Evolutionary conservation across 2,329 filamentous ascomycete species (phyloP), one percentile per base, ranked within the genome.

Genomic region (Seiridium unicorne): DNA sequence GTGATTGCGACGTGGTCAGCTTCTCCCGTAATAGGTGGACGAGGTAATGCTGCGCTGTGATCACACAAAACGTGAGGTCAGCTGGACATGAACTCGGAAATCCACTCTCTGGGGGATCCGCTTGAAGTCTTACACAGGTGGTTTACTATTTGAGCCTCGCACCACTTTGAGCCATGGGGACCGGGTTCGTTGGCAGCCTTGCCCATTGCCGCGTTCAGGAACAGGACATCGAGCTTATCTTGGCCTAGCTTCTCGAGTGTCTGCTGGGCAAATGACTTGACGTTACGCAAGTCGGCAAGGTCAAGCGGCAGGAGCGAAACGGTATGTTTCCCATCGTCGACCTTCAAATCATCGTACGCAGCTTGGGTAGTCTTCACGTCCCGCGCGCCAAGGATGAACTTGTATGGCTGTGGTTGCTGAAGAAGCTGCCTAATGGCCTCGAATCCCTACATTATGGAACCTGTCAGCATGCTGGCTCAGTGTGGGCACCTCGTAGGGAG

Each of bases 341-440:
- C 81, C 7, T 73, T 67, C 18, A 84, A 69, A 1, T 65, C 72
- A 49, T 77, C 74, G 55, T 76, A 79, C 1, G 79, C 80, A 3
- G 73, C 70, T 44, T 77, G 72, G 0, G 81, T 74, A 6, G 66
- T 67, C 31, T 72, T 63, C 0, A 73, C 72, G 66, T 83, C 78
- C n/a, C 82, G 73, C 3, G 78, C 81, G 8, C 81, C 82, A 8
- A 84, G 72, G 49, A 84, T 78, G 64, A 83, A 70, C 13, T 68
- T 76, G 69, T 83, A 81, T 0, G 81, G 73, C 63, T 81, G 76
- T 0, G 73, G 60, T 51, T 79, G 74, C 13, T 70, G 65, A 6
- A 84, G 76, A 34, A 84, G 76, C 64, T 83, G 80, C 64, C 81
- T 82, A 57, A 83, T 72, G n/a, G 76, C 74, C 65, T 84, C 81